Conservation (phyloP, 2,329 filamentous ascomycete genomes). For the Ophiosphaerella korrae region DNA sequence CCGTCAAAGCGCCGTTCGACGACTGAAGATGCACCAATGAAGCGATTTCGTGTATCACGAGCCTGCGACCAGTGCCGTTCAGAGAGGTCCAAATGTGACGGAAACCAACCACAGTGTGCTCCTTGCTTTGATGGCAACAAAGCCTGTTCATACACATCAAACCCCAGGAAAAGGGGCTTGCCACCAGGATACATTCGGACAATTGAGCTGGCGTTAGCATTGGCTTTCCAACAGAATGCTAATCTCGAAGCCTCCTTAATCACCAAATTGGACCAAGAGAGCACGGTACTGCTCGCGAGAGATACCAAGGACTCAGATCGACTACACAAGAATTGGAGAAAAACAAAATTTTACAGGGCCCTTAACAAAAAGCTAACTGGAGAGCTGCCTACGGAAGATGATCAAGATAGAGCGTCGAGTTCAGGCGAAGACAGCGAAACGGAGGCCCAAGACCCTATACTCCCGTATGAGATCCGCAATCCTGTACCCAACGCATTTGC, state of each 20-base stretch:
- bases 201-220: constrained; percentile 68
- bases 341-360: constrained; percentile 64
- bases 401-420: constrained; percentile 16
- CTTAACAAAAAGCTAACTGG: constrained; percentile 66
- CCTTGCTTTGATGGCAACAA: constrained; percentile 68
- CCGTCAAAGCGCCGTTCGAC: constrained; percentile 21
- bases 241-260: constrained; percentile 64
- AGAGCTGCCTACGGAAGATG: constrained; percentile 16
- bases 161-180: constrained; percentile 75
- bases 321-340: constrained; percentile 66
- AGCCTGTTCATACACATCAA: constrained; percentile 71
- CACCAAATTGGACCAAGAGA: constrained; percentile 56
- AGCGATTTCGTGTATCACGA: constrained; percentile 68
- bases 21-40: constrained; percentile 23
- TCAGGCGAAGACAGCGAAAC: constrained; percentile 32
- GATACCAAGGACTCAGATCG: constrained; percentile 59
- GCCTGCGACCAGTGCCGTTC: constrained; percentile 71
- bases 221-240: constrained; percentile 52
- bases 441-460: constrained; percentile 7
- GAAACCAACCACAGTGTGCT: constrained; percentile 67
- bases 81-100: constrained; percentile 74
- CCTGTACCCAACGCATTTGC: neutral
- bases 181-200: constrained; percentile 60
- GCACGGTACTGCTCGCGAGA: constrained; percentile 57
- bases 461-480: neutral